Conservation (phyloP, 352 stramenopile genomes). For the Pythium grandisporangium region DNA sequence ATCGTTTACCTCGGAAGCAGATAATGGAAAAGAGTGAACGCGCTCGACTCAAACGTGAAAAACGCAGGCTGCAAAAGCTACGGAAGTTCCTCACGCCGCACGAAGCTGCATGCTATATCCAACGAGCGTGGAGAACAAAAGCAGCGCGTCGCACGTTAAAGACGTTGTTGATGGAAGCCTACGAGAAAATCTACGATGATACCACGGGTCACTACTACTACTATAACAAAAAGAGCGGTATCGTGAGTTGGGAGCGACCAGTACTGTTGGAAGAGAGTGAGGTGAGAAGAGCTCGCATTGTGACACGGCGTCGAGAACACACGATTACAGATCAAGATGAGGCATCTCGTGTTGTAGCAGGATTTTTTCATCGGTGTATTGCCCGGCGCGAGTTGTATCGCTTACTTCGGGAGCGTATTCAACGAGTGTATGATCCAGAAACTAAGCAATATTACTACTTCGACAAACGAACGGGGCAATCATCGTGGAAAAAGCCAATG, state of each 20-base stretch:
- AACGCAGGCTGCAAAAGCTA: slow-evolving; percentile 45
- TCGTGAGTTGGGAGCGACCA: slow-evolving; percentile 58
- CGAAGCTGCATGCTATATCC: slow-evolving; percentile 41
- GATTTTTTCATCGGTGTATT: slow-evolving; percentile 30
- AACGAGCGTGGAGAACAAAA: slow-evolving; percentile 33
- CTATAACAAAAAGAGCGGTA: slow-evolving; percentile 63
- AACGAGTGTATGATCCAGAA: slow-evolving; percentile 64
- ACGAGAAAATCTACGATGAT: slow-evolving; percentile 72
- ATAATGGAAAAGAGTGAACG: slow-evolving; percentile 35
- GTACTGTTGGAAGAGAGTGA: slow-evolving; percentile 32
- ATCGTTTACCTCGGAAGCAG: slow-evolving; percentile 6
- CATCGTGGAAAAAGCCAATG: slow-evolving; percentile 65
- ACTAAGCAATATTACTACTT: slow-evolving; percentile 77
- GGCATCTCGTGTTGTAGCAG: slow-evolving; percentile 25
- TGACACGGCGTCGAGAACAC: slow-evolving; percentile 33
- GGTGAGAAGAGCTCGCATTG: slow-evolving; percentile 22
- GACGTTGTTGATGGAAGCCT: slow-evolving; percentile 31
- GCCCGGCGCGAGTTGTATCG: slow-evolving; percentile 38
- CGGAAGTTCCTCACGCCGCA: slow-evolving; percentile 37
- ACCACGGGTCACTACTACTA: slow-evolving; percentile 60
- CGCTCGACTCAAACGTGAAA: slow-evolving; percentile 49
- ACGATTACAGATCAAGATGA: slow-evolving; percentile 32
- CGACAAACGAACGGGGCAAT: slow-evolving; percentile 59
- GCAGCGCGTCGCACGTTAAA: slow-evolving; percentile 28
- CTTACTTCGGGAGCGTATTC: slow-evolving; percentile 34